These are phyloP conservation scores for Circinella umbellata DNA, from an alignment of 371 early-diverging fungal genomes.

Conservation along the genomic window DNA sequence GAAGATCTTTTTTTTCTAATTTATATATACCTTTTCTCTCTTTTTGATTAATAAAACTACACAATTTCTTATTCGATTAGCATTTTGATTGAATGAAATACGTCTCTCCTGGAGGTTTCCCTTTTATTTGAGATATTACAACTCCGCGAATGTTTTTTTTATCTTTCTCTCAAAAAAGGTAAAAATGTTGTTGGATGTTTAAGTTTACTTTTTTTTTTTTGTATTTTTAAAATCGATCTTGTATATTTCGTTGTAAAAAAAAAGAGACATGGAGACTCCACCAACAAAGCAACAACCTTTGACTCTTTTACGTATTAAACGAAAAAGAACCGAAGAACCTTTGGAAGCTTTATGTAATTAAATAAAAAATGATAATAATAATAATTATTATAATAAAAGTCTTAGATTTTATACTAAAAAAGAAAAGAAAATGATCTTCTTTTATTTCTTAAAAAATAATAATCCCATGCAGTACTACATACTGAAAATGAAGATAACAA, in stretches of 20 bases:
- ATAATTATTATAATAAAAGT: neutral
- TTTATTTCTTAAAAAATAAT: conserved; percentile 4
- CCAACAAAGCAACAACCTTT: conserved; percentile 19
- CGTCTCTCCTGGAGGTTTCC: no score
- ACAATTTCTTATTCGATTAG: no score
- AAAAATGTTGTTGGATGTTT: no score
- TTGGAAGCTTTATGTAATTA: conserved; percentile 69
- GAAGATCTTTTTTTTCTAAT: no score
- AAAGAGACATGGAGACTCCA: conserved; percentile 6
- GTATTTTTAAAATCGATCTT: neutral
- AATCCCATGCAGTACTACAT: conserved; percentile 33
- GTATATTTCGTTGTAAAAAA: neutral
- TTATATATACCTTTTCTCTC: no score
- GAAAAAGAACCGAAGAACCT: conserved; percentile 80
- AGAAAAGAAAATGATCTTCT: neutral
- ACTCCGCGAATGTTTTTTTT: no score
- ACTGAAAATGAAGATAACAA: conserved; percentile 33
- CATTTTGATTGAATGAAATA: no score
- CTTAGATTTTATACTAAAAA: neutral
- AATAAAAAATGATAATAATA: neutral
- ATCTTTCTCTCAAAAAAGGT: no score
- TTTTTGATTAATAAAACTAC: no score
- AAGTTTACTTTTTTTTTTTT: no score
- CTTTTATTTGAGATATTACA: no score
- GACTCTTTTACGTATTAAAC: conserved; percentile 78